Percentiles rank a stretch among this genome's conserved stretches.
phyloP scores from a whole-genome alignment of 1,139 yeast genomes.

The Magnusiomyces suaveolens region DNA sequence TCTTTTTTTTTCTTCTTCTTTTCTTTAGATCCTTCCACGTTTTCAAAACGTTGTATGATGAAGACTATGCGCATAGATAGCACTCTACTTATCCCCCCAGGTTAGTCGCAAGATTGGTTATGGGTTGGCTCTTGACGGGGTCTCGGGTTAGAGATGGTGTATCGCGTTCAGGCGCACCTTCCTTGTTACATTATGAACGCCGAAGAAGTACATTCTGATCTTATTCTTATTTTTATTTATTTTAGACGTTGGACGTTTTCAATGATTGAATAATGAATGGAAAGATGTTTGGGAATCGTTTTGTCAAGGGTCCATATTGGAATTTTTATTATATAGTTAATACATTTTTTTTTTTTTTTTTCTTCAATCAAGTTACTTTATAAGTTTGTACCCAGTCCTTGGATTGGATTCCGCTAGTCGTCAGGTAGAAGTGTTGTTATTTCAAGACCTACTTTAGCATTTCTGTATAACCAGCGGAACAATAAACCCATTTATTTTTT shows the following conservation, averaged over 20 bases:
- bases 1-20: conserved; percentile 17
- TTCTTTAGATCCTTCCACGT: conserved; percentile 30
- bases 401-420: background rate
- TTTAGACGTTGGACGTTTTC: too few relatives aligned
- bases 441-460: background rate
- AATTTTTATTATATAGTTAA: background rate
- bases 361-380: background rate
- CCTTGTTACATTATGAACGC: conserved; percentile 34
- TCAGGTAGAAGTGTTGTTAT: background rate
- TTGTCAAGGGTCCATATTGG: background rate
- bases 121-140: conserved; percentile 33
- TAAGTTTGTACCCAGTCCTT: background rate
- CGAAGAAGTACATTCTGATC: conserved; percentile 26
- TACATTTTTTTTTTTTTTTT: background rate
- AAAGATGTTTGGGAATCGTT: background rate
- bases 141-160: conserved; percentile 31
- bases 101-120: conserved; percentile 9
- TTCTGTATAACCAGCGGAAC: background rate
- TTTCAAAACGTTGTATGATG: conserved; percentile 30
- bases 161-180: conserved; percentile 31
- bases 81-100: conserved; percentile 23
- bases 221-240: conserved; percentile 4
- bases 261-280: background rate
- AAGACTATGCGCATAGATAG: conserved; percentile 27
- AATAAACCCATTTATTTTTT: background rate